Base-by-base conservation (phyloP, 1,284 basidiomycete species). In the Melanopsichium pennsylvanicum region DNA sequence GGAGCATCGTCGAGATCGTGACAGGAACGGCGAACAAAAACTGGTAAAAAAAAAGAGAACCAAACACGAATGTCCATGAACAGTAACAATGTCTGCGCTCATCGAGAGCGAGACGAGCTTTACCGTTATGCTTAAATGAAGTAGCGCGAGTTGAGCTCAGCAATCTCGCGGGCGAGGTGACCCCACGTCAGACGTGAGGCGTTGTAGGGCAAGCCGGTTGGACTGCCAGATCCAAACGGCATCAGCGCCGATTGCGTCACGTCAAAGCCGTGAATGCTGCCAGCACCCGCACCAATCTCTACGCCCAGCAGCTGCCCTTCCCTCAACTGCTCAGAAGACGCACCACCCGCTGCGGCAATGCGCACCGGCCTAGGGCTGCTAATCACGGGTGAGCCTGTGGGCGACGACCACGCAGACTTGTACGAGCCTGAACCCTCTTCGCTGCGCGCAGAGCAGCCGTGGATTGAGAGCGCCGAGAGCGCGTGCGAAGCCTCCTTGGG, bases 101-200 rank as follows among this genome's bases (percentile, higher is more conserved):
- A 46, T 37, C 44, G 26, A 37, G 34, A 37, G 34, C 25, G 15
- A 45, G n/a, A n/a, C n/a, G n/a, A n/a, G n/a, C n/a, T n/a, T n/a
- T n/a, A n/a, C n/a, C n/a, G n/a, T n/a, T n/a, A 21, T 3, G 34
- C 18, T 39, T 41, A 71, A 18, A 75, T 59, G 46, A 64, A 71
- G 59, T 76, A 78, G 5, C 74, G 73, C 34, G 56, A 58, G 48
- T 79, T 79, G 51, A 79, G 70, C 16, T 60, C 62, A 27, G 74
- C 61, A 43, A 79, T 72, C 57, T 77, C 68, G 38, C 70, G 67
- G 23, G 61, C 62, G 11, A 79, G 42, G 42, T 56, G 63, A 26
- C 74, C 72, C 73, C 76, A 78, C 12, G 69, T 72, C 16, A 75
- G 38, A 19, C 70, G 59, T 15, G 71, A 42, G 5, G 63, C 60